Evolutionary conservation across 371 early-diverging fungal genomes (phyloP).

Genomic region (Mortierella sp.): DNA sequence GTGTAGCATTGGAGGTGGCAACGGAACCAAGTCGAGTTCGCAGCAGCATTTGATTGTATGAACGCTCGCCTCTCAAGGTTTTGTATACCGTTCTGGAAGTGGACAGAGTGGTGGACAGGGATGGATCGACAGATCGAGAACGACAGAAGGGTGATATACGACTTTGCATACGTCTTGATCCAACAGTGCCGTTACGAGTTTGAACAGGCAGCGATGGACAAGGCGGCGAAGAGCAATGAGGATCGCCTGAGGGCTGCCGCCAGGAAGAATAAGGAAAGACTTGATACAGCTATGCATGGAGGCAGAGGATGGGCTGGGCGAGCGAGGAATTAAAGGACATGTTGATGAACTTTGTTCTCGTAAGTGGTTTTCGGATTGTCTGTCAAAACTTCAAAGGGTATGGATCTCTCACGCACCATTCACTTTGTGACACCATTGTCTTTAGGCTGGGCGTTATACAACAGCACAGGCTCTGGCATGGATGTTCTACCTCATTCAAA

Average conservation of each 20-base stretch:
- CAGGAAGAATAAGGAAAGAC: conserved; percentile 44
- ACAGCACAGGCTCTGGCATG: conserved; percentile 78
- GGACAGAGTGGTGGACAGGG: conserved; percentile 49
- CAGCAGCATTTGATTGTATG: conserved; percentile 49
- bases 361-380: not conserved
- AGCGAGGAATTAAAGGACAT: conserved; percentile 68
- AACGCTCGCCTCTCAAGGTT: conserved; percentile 38
- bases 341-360: conserved; percentile 66
- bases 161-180: conserved; percentile 61
- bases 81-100: conserved; percentile 50
- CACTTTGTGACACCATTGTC: not conserved
- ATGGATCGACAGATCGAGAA: conserved; percentile 9
- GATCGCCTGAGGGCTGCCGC: not conserved
- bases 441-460: conserved; percentile 54
- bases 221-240: not conserved
- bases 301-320: conserved; percentile 63
- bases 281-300: conserved; percentile 71
- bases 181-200: conserved; percentile 50
- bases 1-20: conserved; percentile 68
- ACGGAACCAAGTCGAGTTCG: conserved; percentile 66
- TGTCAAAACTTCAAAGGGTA: too few relatives aligned
- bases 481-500: conserved; percentile 65
- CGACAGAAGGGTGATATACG: conserved; percentile 35
- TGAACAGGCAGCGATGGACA: conserved; percentile 4
- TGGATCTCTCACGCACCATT: not conserved